Evolutionary conservation across 148 eudicot species (phyloP), one percentile per base, ranked within the genome.

Genomic region (Pharnaceum exiguum): DNA sequence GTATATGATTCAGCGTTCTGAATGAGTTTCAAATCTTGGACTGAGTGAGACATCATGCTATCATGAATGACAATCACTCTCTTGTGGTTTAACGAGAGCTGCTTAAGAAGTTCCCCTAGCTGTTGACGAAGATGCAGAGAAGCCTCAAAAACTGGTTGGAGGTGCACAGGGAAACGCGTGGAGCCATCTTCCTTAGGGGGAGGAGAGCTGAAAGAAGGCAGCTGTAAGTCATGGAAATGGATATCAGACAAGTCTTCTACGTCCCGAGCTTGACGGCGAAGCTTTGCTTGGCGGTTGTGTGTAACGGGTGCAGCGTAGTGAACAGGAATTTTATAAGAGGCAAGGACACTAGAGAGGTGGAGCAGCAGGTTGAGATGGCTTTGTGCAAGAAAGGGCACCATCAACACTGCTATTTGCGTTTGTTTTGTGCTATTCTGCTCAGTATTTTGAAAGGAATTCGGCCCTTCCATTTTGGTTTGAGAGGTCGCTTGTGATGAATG

Each of bases 341-440:
- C n/a, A n/a, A n/a, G n/a, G n/a, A n/a, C n/a, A n/a, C n/a, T n/a
- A n/a, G n/a, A n/a, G n/a, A n/a, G n/a, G n/a, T n/a, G n/a, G 59
- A 81, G 82, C 45, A 77, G 82, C 46, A 78, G 87, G 69, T 82
- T 78, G 26, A 82, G 75, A 46, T 82, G 87, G 70, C 87, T 72
- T 51, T 82, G 83, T 2, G 60, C 47, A 11, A 79, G 81, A 15
- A 82, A 35, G n/a, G 1, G 87, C 13, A 79, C 77, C 75, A 78
- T 75, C 1, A 78, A 62, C n/a, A 39, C 67, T 1, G 39, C 58
- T 37, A 62, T 58, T 33, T 13, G 22, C 5, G 8, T 37, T 4
- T 5, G 27, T 55, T 68, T 76, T 76, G 10, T 66, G 68, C 51
- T 79, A 76, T 32, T 73, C 76, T 24, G 73, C 59, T 59, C 28